phyloP scores from a whole-genome alignment of 202 grass and related monocot genomes.

The Setaria italica region DNA sequence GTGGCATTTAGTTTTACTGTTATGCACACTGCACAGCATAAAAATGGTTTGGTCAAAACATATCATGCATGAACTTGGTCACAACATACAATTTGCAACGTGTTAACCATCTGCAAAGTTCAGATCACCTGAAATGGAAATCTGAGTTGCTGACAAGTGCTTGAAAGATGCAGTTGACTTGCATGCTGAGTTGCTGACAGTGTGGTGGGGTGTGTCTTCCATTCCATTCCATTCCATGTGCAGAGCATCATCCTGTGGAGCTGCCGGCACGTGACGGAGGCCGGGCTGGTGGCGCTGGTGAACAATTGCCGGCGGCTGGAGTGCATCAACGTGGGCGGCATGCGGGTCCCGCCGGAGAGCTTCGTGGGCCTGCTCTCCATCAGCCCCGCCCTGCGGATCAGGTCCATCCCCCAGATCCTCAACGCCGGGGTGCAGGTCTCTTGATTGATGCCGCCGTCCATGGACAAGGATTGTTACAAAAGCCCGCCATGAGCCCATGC shows the following conservation, averaged over 20 bases:
- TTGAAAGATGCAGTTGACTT: not conserved
- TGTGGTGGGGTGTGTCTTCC: not conserved
- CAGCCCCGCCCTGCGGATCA: constrained; percentile 79
- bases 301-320: constrained; percentile 73
- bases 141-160: not conserved
- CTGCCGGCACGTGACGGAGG: constrained; percentile 85
- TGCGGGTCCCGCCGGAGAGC: constrained; percentile 78
- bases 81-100: too few species aligned
- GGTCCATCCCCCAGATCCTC: constrained; percentile 67
- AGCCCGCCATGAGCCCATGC: not conserved
- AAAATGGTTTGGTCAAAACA: not conserved
- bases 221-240: constrained; percentile 36
- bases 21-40: too few species aligned
- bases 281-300: constrained; percentile 75
- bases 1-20: not conserved
- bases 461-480: not conserved
- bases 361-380: constrained; percentile 71
- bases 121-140: constrained; percentile 3
- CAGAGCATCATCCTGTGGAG: constrained; percentile 92
- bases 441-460: not conserved
- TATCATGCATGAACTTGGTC: not conserved
- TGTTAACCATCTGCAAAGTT: not conserved
- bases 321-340: constrained; percentile 87
- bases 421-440: constrained; percentile 52
- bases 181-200: not conserved